Percentiles rank a stretch among this genome's conserved stretches.
Conservation (phyloP, 805 yeast genomes). For the Cephaloascus albidus region DNA sequence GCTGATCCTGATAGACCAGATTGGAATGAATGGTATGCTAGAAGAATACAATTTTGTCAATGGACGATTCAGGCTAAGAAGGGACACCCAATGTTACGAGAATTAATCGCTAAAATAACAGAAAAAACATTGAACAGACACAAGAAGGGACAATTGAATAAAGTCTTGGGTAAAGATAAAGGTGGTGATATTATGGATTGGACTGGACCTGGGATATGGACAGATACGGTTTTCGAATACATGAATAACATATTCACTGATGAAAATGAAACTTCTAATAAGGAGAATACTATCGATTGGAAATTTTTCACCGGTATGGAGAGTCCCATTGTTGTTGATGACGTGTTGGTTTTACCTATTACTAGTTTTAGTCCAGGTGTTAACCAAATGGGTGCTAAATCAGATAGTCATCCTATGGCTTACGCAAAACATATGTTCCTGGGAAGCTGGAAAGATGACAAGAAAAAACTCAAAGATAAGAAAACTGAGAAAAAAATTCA, state of each 20-base stretch:
- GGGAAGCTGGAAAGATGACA: slow-evolving; percentile 49
- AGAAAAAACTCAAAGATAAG: slow-evolving; percentile 3
- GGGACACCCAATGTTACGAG: slow-evolving; percentile 87
- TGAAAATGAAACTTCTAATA: slow-evolving; percentile 9
- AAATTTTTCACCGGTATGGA: slow-evolving; percentile 25
- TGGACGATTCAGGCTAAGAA: slow-evolving; percentile 89
- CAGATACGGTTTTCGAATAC: slow-evolving; percentile 77
- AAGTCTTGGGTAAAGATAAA: slow-evolving; percentile 46
- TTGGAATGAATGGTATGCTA: slow-evolving; percentile 89
- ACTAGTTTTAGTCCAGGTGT: slow-evolving; percentile 63
- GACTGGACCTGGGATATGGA: slow-evolving; percentile 97
- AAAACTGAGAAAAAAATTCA: no score
- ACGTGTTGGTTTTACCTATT: slow-evolving; percentile 64
- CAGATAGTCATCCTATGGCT: slow-evolving; percentile 34
- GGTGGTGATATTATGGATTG: slow-evolving; percentile 84
- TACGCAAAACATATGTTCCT: slow-evolving; percentile 55
- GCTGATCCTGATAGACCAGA: slow-evolving; percentile 96
- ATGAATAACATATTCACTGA: slow-evolving; percentile 25
- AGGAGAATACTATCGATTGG: slow-evolving; percentile 11
- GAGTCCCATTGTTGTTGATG: slow-evolving; percentile 50
- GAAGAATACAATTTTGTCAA: slow-evolving; percentile 91
- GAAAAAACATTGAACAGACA: slow-evolving; percentile 58
- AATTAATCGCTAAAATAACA: slow-evolving; percentile 70
- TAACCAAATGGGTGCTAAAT: slow-evolving; percentile 56
- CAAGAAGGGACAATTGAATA: slow-evolving; percentile 31